Conservation (phyloP, 805 yeast genomes). For the Candida lessepsii region DNA sequence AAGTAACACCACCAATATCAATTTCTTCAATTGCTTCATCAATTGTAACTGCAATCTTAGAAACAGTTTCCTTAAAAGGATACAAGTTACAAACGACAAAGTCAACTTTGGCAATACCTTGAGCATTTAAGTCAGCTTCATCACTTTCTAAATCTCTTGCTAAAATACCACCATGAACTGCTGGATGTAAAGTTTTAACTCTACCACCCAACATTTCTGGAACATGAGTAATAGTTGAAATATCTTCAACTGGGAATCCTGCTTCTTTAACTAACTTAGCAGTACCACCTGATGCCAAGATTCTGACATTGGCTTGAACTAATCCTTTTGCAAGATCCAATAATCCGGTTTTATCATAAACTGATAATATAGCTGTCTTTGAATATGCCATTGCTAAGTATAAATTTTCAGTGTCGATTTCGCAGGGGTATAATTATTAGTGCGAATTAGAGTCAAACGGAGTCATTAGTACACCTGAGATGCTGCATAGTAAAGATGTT, state of each 20-base stretch:
- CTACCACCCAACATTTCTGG: conserved; percentile 99
- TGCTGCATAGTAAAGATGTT: no score
- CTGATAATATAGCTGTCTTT: conserved; percentile 93
- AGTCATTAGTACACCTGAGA: no score
- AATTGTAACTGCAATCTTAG: conserved; percentile 91
- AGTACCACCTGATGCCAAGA: conserved; percentile 97
- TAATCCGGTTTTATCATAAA: conserved; percentile 95
- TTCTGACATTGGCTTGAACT: conserved; percentile 81
- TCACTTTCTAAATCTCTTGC: conserved; percentile 92
- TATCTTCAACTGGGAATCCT: conserved; percentile 97
- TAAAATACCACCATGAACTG: conserved; percentile 96
- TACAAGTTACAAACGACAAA: conserved; percentile 96
- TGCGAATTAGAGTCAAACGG: conserved; percentile 6
- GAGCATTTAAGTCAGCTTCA: conserved; percentile 81
- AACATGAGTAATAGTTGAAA: conserved; percentile 91
- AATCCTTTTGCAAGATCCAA: conserved; percentile 96
- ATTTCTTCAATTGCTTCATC: conserved; percentile 98
- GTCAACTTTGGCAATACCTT: conserved; percentile 94
- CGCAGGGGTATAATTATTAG: conserved; percentile 9
- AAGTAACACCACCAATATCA: conserved; percentile 96
- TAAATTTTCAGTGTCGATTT: conserved; percentile 1
- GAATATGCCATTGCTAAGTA: conserved; percentile 28
- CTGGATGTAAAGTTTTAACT: conserved; percentile 97
- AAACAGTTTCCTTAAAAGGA: conserved; percentile 96
- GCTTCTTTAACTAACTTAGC: conserved; percentile 93